These are phyloP conservation scores for Ascochyta koolunga DNA, from an alignment of 2,329 filamentous ascomycete species.

Conservation along the genomic window DNA sequence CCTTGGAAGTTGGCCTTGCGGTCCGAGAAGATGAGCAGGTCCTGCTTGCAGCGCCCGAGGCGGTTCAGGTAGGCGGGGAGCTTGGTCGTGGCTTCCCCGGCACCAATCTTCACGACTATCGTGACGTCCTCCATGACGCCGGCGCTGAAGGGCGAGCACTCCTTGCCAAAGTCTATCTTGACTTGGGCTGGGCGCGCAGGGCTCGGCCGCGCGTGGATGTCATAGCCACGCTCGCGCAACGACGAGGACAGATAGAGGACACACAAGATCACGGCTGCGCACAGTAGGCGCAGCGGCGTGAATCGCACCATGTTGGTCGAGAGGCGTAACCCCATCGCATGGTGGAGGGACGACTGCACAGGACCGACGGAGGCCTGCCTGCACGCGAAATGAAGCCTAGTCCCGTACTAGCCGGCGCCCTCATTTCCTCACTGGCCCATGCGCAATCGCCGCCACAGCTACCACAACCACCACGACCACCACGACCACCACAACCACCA, in stretches of 20 bases:
- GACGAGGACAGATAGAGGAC: conserved; percentile 32
- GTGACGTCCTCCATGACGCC: conserved; percentile 55
- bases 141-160: conserved; percentile 41
- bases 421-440: too few relatives aligned
- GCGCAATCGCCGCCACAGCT: too few relatives aligned
- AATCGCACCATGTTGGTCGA: conserved; percentile 46
- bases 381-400: conserved; percentile 11
- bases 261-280: conserved; percentile 33
- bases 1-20: conserved; percentile 59
- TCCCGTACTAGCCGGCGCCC: not conserved
- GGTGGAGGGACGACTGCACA: conserved; percentile 2
- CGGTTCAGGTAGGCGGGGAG: conserved; percentile 63
- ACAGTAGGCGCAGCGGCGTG: conserved; percentile 43
- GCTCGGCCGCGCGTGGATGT: conserved; percentile 35
- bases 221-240: conserved; percentile 38
- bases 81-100: conserved; percentile 62
- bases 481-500: too few relatives aligned
- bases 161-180: conserved; percentile 34
- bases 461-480: too few relatives aligned
- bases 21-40: conserved; percentile 65
- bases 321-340: conserved; percentile 20
- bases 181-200: conserved; percentile 27
- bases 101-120: conserved; percentile 63
- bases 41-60: conserved; percentile 60
- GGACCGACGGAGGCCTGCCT: not conserved